A percentile compares a stretch with the other conserved stretches of the same genome.
Conservation (phyloP, 1,284 basidiomycete species). For the Phellinidium pouzarii region DNA sequence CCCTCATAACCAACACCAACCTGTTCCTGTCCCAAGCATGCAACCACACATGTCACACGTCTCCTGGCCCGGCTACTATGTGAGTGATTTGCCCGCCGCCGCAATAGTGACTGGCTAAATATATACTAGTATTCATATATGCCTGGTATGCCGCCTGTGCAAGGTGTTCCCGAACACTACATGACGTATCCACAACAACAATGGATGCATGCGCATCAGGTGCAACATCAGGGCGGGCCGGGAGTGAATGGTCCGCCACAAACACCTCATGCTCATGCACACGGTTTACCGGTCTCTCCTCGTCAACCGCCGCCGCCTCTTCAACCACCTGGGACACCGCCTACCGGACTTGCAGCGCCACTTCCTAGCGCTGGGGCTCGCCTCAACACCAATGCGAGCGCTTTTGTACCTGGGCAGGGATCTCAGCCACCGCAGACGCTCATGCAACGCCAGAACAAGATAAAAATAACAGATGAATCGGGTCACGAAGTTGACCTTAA, state of each 20-base stretch:
- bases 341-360: conserved; percentile 52
- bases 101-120: conserved; percentile 19
- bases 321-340: conserved; percentile 59
- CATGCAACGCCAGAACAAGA: conserved; percentile 31
- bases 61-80: conserved; percentile 36
- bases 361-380: conserved; percentile 48
- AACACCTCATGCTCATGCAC: conserved; percentile 27
- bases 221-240: conserved; percentile 24
- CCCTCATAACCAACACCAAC: conserved; percentile 28
- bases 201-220: conserved; percentile 34
- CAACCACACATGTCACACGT: conserved; percentile 35
- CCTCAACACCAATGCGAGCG: conserved; percentile 53
- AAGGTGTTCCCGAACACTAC: conserved; percentile 26
- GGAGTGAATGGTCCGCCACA: conserved; percentile 24
- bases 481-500: conserved; percentile 57
- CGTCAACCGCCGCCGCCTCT: conserved; percentile 50
- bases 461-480: conserved; percentile 42
- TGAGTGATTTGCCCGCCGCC: conserved; percentile 24
- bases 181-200: conserved; percentile 27
- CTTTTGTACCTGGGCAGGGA: conserved; percentile 49
- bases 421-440: neutral
- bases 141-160: conserved; percentile 24
- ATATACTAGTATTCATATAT: conserved; percentile 26
- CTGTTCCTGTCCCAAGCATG: conserved; percentile 37
- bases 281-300: conserved; percentile 46